Conservation (phyloP, 108 stramenopile species). For the Pseudonitzschia pungens region DNA sequence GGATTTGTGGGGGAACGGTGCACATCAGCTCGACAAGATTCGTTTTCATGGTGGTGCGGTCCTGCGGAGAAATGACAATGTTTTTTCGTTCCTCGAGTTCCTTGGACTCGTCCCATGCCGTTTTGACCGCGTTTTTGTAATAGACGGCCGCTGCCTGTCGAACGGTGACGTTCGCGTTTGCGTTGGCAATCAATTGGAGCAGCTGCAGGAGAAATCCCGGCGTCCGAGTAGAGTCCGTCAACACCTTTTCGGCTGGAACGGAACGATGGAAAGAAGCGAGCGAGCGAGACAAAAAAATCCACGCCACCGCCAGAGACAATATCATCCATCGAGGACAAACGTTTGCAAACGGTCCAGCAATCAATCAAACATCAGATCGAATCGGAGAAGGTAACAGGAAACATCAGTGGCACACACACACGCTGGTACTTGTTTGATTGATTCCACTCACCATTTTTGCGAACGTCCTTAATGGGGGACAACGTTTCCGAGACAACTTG, state of each 20-base stretch:
- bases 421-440: too few species aligned
- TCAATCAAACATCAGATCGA: not conserved
- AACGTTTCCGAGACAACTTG: slow-evolving; percentile 65
- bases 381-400: not conserved
- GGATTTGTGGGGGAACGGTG: slow-evolving; percentile 85
- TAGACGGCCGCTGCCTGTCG: slow-evolving; percentile 92
- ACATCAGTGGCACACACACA: not conserved
- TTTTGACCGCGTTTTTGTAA: slow-evolving; percentile 97
- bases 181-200: slow-evolving; percentile 60
- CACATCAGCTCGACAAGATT: slow-evolving; percentile 96
- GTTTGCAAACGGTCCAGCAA: too few species aligned
- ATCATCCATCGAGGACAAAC: too few species aligned
- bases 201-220: slow-evolving; percentile 63
- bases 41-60: slow-evolving; percentile 88
- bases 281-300: not conserved
- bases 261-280: not conserved
- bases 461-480: slow-evolving; percentile 54
- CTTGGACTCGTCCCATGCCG: slow-evolving; percentile 88
- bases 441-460: slow-evolving; percentile 44
- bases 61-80: slow-evolving; percentile 51
- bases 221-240: slow-evolving; percentile 44
- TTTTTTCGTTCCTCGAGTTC: slow-evolving; percentile 53
- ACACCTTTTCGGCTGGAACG: slow-evolving; percentile 58
- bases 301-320: not conserved
- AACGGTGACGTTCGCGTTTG: slow-evolving; percentile 38